Percentiles rank a stretch among this genome's conserved stretches.
These are phyloP conservation scores for Melampsora abietis-canadensis DNA, from an alignment of 1,284 basidiomycete species.

Conservation along the genomic window DNA sequence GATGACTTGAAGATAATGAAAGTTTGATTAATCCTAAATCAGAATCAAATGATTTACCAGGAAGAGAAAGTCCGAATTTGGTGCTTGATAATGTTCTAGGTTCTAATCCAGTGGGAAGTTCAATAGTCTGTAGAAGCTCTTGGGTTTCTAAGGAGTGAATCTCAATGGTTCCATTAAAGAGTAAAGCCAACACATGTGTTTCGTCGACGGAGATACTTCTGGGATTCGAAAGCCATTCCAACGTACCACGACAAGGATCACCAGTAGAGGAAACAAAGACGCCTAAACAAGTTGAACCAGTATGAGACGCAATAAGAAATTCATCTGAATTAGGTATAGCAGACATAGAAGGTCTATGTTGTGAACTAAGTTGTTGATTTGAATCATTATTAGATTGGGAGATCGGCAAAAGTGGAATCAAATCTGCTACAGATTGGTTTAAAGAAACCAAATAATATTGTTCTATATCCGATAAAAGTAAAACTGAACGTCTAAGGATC, in stretches of 20 bases:
- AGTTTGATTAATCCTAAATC: neutral
- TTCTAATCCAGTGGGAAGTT: constrained; percentile 24
- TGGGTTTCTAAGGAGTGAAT: constrained; percentile 29
- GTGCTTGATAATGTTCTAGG: constrained; percentile 24
- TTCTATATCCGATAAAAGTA: constrained; percentile 38
- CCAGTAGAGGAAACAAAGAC: constrained; percentile 41
- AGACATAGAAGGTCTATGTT: constrained; percentile 41
- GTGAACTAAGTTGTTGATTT: constrained; percentile 4
- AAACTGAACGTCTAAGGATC: constrained; percentile 30
- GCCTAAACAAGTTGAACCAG: constrained; percentile 38
- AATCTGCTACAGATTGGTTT: constrained; percentile 7
- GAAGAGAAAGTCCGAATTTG: constrained; percentile 37
- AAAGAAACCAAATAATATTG: constrained; percentile 36
- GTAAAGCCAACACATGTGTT: constrained; percentile 30
- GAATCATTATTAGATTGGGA: constrained; percentile 22
- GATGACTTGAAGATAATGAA: neutral
- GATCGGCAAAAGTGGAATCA: constrained; percentile 28
- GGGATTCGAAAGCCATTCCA: constrained; percentile 41
- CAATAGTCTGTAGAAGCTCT: constrained; percentile 30
- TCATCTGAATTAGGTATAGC: constrained; percentile 36
- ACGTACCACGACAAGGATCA: constrained; percentile 36
- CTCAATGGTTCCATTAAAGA: constrained; percentile 38
- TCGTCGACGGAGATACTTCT: constrained; percentile 21
- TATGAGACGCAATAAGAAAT: constrained; percentile 38
- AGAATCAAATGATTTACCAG: constrained; percentile 13